A percentile compares a stretch with the other conserved stretches of the same genome.
Evolutionary conservation across 441 rosid species (phyloP).

Genomic region (Jatropha podagrica): DNA sequence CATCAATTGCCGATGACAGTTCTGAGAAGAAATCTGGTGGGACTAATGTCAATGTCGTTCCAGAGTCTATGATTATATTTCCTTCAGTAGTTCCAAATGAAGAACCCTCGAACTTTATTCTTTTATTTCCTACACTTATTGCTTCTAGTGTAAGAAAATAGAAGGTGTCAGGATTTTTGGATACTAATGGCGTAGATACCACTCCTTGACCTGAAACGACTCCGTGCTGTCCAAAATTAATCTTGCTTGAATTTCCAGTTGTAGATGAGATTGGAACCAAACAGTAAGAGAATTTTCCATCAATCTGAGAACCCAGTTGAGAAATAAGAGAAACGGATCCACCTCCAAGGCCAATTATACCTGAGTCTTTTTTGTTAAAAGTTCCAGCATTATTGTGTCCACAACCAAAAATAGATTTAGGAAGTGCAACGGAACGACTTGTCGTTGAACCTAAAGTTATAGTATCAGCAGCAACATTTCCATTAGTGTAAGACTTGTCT

Average conservation of each 20-base stretch:
- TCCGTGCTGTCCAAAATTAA: slow-evolving; percentile 46
- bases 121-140: slow-evolving; percentile 22
- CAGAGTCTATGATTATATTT: slow-evolving; percentile 34
- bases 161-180: not conserved
- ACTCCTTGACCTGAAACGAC: slow-evolving; percentile 26
- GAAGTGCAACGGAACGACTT: slow-evolving; percentile 30
- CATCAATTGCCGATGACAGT: not conserved
- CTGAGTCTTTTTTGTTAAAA: slow-evolving; percentile 41
- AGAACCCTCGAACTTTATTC: slow-evolving; percentile 4
- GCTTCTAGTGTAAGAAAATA: slow-evolving; percentile 20
- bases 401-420: slow-evolving; percentile 41
- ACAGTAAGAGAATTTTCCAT: slow-evolving; percentile 55
- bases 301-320: slow-evolving; percentile 37
- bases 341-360: slow-evolving; percentile 58
- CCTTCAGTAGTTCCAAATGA: not conserved
- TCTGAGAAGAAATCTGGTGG: slow-evolving; percentile 17
- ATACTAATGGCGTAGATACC: slow-evolving; percentile 14
- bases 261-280: slow-evolving; percentile 33
- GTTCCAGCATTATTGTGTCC: slow-evolving; percentile 47
- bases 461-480: slow-evolving; percentile 48
- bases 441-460: slow-evolving; percentile 37
- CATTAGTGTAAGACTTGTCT: slow-evolving; percentile 41
- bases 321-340: slow-evolving; percentile 49
- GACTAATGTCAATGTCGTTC: slow-evolving; percentile 25
- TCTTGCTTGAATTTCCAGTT: slow-evolving; percentile 33